These are phyloP conservation scores for Fistulinella cinereoalba DNA, from an alignment of 1,284 basidiomycete genomes.

Conservation along the genomic window DNA sequence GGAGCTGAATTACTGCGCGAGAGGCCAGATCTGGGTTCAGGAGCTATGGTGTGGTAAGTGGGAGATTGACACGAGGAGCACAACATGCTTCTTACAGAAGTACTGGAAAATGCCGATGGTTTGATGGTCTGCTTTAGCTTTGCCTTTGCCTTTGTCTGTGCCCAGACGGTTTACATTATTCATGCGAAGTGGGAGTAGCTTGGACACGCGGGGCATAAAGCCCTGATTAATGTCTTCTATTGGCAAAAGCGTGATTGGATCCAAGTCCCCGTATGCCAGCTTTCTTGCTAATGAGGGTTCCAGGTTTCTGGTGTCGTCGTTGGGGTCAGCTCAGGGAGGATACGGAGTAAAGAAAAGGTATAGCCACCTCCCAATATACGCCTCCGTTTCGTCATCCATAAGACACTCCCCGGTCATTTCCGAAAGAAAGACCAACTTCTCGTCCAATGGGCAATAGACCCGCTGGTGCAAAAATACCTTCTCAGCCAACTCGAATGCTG, in stretches of 20 bases:
- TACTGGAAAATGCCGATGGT: slow-evolving; percentile 53
- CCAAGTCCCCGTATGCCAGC: slow-evolving; percentile 73
- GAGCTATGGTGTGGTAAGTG: slow-evolving; percentile 39
- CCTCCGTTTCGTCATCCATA: slow-evolving; percentile 62
- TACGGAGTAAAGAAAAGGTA: slow-evolving; percentile 2
- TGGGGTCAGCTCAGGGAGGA: slow-evolving; percentile 7
- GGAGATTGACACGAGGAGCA: slow-evolving; percentile 26
- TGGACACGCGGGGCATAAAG: slow-evolving; percentile 52
- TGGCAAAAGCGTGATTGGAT: slow-evolving; percentile 70
- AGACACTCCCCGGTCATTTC: slow-evolving; percentile 49
- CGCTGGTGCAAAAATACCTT: slow-evolving; percentile 93
- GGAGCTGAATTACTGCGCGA: slow-evolving; percentile 31
- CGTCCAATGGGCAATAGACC: slow-evolving; percentile 77
- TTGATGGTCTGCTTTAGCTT: slow-evolving; percentile 38
- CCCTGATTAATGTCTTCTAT: slow-evolving; percentile 81
- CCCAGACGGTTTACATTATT: slow-evolving; percentile 29
- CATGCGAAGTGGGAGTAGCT: slow-evolving; percentile 37
- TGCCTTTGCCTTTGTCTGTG: slow-evolving; percentile 40
- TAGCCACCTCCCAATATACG: slow-evolving; percentile 72
- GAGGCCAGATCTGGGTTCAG: slow-evolving; percentile 39
- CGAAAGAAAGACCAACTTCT: slow-evolving; percentile 68
- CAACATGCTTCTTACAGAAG: slow-evolving; percentile 50
- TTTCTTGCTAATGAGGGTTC: slow-evolving; percentile 56
- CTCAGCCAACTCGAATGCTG: slow-evolving; percentile 78
- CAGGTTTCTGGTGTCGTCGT: slow-evolving; percentile 47